Evolutionary conservation across 1,284 basidiomycete genomes (phyloP), one percentile per base, ranked within the genome.

Genomic region (Puccinia hordei): DNA sequence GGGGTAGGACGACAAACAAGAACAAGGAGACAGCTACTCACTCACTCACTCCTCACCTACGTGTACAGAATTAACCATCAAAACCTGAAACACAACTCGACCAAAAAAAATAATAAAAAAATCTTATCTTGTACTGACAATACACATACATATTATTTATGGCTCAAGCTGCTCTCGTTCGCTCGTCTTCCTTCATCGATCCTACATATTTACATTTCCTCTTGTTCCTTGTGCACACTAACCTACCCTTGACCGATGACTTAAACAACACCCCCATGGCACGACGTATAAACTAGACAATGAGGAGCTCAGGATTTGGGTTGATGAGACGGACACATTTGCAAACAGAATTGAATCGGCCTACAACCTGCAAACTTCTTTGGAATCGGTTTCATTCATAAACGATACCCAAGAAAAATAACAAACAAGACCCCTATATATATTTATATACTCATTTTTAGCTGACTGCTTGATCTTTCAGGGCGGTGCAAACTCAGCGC

Each of bases 231-330:
- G n/a, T n/a, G 19, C 61, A 17, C 4, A 13, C 15, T 33, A 59
- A 33, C 15, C 38, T 41, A 24, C 19, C 35, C 22, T 8, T 41
- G 61, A 38, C n/a, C 19, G 33, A 38, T 38, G n/a, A n/a, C 61
- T 35, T 9, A 38, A 41, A 35, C 10, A 17, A 4, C 35, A 65
- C 22, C 17, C 5, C 41, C 63, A 44, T 66, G 63, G 24, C 22
- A 44, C 63, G 41, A 66, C n/a, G 41, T 66, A 46, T 66, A n/a
- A n/a, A n/a, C 41, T n/a, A 66, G 63, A 30, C 53, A 27, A 41
- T 41, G 38, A 49, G 46, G 3, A 49, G 8, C 17, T 49, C 10
- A 49, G n/a, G 46, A 49, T 49, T 49, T 49, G 3, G 8, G 10
- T 49, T 49, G 8, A n/a, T 49, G 8, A 49, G 46, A 49, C 41